Evolutionary conservation across 2,329 filamentous ascomycete genomes (phyloP), one percentile per base, ranked within the genome.

Genomic region (Alternaria tenuissima): DNA sequence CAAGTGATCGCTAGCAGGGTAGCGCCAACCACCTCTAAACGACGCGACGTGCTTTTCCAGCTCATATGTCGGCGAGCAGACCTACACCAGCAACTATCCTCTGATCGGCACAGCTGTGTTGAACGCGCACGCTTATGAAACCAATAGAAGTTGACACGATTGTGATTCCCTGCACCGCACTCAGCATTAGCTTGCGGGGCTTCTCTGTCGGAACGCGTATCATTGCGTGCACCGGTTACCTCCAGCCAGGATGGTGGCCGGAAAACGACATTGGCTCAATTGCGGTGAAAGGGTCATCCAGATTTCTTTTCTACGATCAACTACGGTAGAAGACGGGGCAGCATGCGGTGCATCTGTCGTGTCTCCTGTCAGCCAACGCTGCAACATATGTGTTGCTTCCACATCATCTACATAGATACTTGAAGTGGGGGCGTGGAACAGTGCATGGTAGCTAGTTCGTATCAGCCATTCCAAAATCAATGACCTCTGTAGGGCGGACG

Each of bases 1-100:
- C 32, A 51, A 22, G 14, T 30, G 52, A 56, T 59, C 46, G 44
- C 24, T 42, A 7, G 32, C 20, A 56, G 52, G 44, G 38, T 34
- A 56, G 38, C 18, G 44, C 26, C 39, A 38, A 12, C 18, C 39
- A 24, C 22, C 41, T 39, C 3, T 20, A 12, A 43, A 41, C 32
- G 46, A 22, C 22, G 28, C 30, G 52, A 51, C 30, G 44, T 59
- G 57, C 57, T 59, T 59, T 59, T 59, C 44, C 16, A n/a, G 44
- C 11, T n/a, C 46, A 22, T 28, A 55, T 28, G 36, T 55, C 52
- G 57, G 38, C 52, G 52, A 56, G 44, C 24, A 47, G 28, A 49
- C 34, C 34, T 34, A 43, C 51, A 41, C 42, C 56, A 56, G 32
- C 38, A 34, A 36, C 42, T 54, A 34, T 20, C 16, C 30, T 20